These are phyloP conservation scores for Polytrichum formosum DNA, from an alignment of 225 moss, liverwort and hornwort genomes.

Conservation along the genomic window DNA sequence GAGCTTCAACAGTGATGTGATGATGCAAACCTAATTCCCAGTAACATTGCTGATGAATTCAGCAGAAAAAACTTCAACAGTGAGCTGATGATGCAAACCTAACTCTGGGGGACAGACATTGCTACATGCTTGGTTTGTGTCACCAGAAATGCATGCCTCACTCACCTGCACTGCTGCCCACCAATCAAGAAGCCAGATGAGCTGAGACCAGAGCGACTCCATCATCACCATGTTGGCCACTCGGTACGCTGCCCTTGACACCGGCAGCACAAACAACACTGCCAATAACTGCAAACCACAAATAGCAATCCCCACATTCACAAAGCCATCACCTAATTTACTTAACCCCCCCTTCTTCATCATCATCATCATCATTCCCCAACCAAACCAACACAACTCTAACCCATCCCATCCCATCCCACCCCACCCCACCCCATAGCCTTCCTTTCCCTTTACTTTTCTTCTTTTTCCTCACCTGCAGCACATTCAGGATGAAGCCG, in stretches of 20 bases:
- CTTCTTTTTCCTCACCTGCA: constrained; percentile 39
- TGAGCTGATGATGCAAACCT: background rate
- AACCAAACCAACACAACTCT: background rate
- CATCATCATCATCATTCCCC: background rate
- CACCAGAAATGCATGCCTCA: background rate
- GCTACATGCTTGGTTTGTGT: background rate
- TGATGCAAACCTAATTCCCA: background rate
- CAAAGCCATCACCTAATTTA: background rate
- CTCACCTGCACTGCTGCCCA: constrained; percentile 54
- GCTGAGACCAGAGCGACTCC: constrained; percentile 64
- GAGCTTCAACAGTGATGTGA: background rate
- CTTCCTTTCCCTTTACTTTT: too few relatives aligned
- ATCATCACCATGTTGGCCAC: constrained; percentile 47
- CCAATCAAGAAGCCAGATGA: constrained; percentile 65
- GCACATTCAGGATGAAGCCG: constrained; percentile 44
- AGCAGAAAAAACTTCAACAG: too few relatives aligned
- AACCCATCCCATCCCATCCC: background rate
- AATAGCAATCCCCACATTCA: constrained; percentile 1
- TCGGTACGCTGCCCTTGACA: constrained; percentile 56
- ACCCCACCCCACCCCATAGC: background rate
- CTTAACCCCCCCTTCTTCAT: background rate
- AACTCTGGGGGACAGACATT: background rate
- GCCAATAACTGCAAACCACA: constrained; percentile 35
- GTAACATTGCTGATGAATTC: too few relatives aligned
- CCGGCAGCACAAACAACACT: constrained; percentile 33